Conservation (phyloP, 495 filamentous ascomycete species). For the Physcia stellaris region DNA sequence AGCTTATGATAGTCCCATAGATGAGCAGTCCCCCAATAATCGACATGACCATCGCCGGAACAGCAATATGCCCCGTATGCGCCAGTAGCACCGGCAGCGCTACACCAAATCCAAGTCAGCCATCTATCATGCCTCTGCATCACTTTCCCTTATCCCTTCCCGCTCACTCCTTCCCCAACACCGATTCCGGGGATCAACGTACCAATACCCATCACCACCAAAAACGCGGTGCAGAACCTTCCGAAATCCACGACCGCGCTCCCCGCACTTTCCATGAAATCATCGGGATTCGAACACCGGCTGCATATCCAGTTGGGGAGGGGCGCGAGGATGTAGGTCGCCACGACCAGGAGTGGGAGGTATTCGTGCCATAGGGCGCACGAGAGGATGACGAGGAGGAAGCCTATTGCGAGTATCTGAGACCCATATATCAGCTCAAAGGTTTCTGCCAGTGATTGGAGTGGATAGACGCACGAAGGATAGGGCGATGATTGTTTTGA, state of each 20-base stretch:
- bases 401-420: constrained; percentile 90
- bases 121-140: background rate
- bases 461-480: constrained; percentile 59
- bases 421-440: too few relatives aligned
- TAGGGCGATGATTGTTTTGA: constrained; percentile 97
- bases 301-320: constrained; percentile 92
- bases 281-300: constrained; percentile 82
- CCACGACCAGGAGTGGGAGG: constrained; percentile 86
- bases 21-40: constrained; percentile 85
- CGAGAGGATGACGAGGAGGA: constrained; percentile 97
- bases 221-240: constrained; percentile 84
- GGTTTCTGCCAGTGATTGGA: background rate
- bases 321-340: constrained; percentile 85
- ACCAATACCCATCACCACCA: constrained; percentile 99
- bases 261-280: constrained; percentile 80
- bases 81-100: constrained; percentile 86
- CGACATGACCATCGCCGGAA: constrained; percentile 90
- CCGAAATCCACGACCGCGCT: constrained; percentile 80
- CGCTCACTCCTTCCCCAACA: background rate
- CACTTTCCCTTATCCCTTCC: constrained; percentile 1
- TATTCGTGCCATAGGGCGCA: constrained; percentile 89
- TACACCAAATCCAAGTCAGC: background rate
- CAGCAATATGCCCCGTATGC: constrained; percentile 63
- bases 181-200: constrained; percentile 24
- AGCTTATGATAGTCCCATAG: constrained; percentile 95